These are phyloP conservation scores for Ustulina deusta DNA, from an alignment of 2,329 filamentous ascomycete genomes.

Conservation along the genomic window DNA sequence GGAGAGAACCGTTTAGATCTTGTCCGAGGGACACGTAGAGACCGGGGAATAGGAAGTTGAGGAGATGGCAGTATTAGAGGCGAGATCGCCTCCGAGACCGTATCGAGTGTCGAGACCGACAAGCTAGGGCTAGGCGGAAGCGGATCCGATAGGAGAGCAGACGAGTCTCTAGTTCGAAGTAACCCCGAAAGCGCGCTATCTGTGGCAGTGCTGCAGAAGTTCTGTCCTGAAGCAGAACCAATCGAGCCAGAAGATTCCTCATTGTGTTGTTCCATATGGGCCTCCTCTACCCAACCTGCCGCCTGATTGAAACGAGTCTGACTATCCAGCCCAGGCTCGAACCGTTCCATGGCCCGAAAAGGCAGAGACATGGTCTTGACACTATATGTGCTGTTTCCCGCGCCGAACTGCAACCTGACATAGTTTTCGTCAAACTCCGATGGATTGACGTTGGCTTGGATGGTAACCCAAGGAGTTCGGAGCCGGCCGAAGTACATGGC, in stretches of 20 bases:
- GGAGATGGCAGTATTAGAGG: neutral
- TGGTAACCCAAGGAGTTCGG: neutral
- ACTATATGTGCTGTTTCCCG: neutral
- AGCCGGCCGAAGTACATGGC: neutral
- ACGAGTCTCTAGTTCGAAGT: neutral
- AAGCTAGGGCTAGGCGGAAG: conserved; percentile 1
- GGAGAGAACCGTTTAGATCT: neutral
- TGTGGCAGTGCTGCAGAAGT: neutral
- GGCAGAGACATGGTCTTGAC: neutral
- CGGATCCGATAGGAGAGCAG: neutral
- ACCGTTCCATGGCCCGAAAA: neutral
- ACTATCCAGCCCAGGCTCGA: neutral
- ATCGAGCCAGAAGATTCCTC: neutral
- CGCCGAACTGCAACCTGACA: neutral
- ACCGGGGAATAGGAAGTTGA: neutral
- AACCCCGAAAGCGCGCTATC: neutral
- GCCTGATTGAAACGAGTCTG: neutral
- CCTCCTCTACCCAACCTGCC: neutral
- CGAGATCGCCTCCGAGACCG: no score
- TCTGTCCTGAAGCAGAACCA: neutral
- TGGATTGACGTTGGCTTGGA: neutral
- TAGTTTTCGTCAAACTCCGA: neutral
- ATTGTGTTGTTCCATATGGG: neutral
- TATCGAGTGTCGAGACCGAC: neutral
- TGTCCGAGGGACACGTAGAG: neutral